phyloP scores from a whole-genome alignment of 192 early-diverging fungal species.

The Coemansia sp. region DNA sequence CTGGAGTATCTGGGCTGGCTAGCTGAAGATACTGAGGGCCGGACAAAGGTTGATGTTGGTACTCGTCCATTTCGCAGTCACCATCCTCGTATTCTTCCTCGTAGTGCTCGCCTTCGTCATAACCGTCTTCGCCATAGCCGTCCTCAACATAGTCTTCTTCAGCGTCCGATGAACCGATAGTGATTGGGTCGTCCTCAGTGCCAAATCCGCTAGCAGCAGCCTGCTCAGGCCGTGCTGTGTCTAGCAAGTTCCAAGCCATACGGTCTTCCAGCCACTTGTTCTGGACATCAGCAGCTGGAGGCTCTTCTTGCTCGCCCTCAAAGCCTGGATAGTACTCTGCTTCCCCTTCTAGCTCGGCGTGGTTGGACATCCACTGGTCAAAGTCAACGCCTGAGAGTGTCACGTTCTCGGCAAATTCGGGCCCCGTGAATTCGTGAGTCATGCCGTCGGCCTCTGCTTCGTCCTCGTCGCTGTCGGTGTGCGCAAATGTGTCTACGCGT shows the following conservation, averaged over 20 bases:
- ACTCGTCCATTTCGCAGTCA: not conserved
- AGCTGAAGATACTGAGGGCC: not conserved
- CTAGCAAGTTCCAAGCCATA: slow-evolving; percentile 4
- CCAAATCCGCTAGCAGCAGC: not conserved
- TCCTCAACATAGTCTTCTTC: not conserved
- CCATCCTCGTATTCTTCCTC: not conserved
- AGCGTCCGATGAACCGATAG: slow-evolving; percentile 14
- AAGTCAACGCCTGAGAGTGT: slow-evolving; percentile 26
- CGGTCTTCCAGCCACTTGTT: slow-evolving; percentile 13
- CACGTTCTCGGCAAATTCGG: slow-evolving; percentile 8
- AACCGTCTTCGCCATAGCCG: not conserved
- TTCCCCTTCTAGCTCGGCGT: slow-evolving; percentile 19
- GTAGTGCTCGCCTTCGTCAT: not conserved
- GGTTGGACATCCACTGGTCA: slow-evolving; percentile 40
- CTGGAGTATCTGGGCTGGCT: not conserved
- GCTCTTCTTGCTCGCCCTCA: not conserved
- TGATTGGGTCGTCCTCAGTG: slow-evolving; percentile 1
- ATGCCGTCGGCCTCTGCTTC: slow-evolving; percentile 5
- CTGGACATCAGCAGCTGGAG: not conserved
- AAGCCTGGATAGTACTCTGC: not conserved
- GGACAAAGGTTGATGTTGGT: not conserved
- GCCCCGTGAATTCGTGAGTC: slow-evolving; percentile 27
- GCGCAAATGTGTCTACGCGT: not conserved
- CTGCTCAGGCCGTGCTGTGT: not conserved
- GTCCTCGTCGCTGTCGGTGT: not conserved